Conservation (phyloP, 768 basidiomycete genomes). For the Amanita rimosa region DNA sequence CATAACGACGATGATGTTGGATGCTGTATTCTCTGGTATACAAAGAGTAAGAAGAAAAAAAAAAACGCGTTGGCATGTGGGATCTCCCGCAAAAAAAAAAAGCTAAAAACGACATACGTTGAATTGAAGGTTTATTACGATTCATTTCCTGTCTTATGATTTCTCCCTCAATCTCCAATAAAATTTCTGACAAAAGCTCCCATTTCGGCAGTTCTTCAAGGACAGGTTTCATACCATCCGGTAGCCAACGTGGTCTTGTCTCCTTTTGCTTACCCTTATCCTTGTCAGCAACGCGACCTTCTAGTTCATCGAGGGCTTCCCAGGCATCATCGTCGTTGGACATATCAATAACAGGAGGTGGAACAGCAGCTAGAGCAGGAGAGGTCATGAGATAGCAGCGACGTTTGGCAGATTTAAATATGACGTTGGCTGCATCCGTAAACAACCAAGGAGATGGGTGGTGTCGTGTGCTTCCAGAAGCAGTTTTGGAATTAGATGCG, state of each 20-base stretch:
- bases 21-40: conserved; percentile 31
- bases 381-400: conserved; percentile 59
- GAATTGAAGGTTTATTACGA: conserved; percentile 16
- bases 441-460: conserved; percentile 85
- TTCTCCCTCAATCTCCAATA: conserved; percentile 87
- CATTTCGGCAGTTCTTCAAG: conserved; percentile 96
- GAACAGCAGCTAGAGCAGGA: too few species aligned
- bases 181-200: conserved; percentile 70
- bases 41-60: neutral
- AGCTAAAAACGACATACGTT: conserved; percentile 11
- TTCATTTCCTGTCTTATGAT: conserved; percentile 49
- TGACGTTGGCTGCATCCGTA: conserved; percentile 81
- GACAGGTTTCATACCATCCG: conserved; percentile 70
- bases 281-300: conserved; percentile 22
- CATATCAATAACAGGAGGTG: conserved; percentile 22
- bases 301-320: conserved; percentile 57
- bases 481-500: conserved; percentile 36
- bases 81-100: too few species aligned
- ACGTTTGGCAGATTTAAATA: conserved; percentile 71
- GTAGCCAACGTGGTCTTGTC: conserved; percentile 46
- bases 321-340: conserved; percentile 65
- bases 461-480: conserved; percentile 42
- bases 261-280: conserved; percentile 16
- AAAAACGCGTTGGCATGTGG: neutral
- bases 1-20: conserved; percentile 82